Evolutionary conservation across 2,329 filamentous ascomycete genomes (phyloP).

Genomic region (Zasmidium citrigriseum): DNA sequence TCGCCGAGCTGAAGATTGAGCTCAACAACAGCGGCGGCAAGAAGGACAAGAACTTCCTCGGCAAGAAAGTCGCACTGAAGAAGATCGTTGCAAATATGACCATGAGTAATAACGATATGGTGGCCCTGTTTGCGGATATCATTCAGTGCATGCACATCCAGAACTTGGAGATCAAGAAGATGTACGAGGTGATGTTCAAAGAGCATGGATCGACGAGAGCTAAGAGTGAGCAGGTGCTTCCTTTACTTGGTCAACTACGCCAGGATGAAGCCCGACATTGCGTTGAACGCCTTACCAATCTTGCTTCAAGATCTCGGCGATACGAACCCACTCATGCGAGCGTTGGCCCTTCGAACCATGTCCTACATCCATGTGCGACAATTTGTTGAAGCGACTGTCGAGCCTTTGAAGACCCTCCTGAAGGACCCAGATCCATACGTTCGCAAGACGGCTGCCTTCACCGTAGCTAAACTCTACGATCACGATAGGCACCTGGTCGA

Average conservation of each 20-base stretch:
- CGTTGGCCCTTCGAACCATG: constrained; percentile 89
- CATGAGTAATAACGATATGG: constrained; percentile 99
- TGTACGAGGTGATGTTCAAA: constrained; percentile 62
- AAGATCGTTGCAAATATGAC: constrained; percentile 99
- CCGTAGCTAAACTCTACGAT: constrained; percentile 96
- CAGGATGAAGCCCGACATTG: constrained; percentile 88
- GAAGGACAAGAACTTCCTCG: constrained; percentile 95
- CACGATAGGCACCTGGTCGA: constrained; percentile 92
- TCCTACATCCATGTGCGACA: constrained; percentile 97
- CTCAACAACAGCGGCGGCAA: constrained; percentile 75
- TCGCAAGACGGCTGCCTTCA: constrained; percentile 94
- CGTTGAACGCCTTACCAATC: constrained; percentile 87
- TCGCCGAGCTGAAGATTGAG: constrained; percentile 92
- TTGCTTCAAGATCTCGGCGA: constrained; percentile 93
- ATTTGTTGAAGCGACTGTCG: constrained; percentile 88
- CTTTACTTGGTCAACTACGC: constrained; percentile 97
- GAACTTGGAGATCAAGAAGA: constrained; percentile 98
- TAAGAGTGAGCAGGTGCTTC: constrained; percentile 73
- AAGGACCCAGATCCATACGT: constrained; percentile 92
- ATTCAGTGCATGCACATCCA: constrained; percentile 93
- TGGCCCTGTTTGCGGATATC: constrained; percentile 92
- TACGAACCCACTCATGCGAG: constrained; percentile 85
- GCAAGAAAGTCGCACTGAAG: constrained; percentile 97
- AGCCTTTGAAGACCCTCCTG: constrained; percentile 78
- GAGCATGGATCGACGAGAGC: not conserved